Evolutionary conservation across 176 grass and related monocot genomes (phyloP).

Genomic region (Triticum monococcum): DNA sequence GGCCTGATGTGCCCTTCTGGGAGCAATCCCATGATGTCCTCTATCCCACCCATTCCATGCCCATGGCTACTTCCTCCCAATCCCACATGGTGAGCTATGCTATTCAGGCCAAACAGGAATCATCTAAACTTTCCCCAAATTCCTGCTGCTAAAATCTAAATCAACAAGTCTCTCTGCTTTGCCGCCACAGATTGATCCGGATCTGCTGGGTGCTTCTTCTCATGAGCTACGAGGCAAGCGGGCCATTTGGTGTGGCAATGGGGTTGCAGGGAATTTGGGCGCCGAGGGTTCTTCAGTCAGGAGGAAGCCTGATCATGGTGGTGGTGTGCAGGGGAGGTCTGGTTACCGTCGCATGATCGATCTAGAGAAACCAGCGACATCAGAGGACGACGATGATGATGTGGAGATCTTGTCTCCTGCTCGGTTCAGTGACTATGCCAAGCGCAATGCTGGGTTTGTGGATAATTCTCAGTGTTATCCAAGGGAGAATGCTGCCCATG

Average conservation of each 20-base stretch:
- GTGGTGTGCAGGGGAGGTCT: neutral
- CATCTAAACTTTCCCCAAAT: neutral
- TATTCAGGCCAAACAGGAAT: neutral
- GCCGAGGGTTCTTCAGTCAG: constrained; percentile 1
- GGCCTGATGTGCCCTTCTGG: constrained; percentile 26
- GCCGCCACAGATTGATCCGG: constrained; percentile 17
- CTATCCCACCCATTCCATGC: neutral
- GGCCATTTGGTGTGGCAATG: neutral
- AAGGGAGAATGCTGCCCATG: neutral
- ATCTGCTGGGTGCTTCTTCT: neutral
- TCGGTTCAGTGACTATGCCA: neutral
- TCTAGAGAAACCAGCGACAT: constrained; percentile 36
- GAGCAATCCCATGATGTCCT: constrained; percentile 12
- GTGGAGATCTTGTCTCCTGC: constrained; percentile 20
- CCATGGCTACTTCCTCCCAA: neutral
- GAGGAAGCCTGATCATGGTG: constrained; percentile 3
- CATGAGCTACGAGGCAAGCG: neutral
- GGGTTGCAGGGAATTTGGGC: neutral
- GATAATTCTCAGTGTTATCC: neutral
- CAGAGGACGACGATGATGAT: constrained; percentile 30
- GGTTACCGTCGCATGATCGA: constrained; percentile 26
- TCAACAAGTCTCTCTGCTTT: neutral
- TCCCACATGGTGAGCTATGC: constrained; percentile 24
- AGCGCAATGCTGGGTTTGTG: neutral
- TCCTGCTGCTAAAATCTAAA: neutral